A percentile compares a stretch with the other conserved stretches of the same genome.
Conservation (phyloP, 2,329 filamentous ascomycete genomes). For the Blumeriella jaapii region DNA sequence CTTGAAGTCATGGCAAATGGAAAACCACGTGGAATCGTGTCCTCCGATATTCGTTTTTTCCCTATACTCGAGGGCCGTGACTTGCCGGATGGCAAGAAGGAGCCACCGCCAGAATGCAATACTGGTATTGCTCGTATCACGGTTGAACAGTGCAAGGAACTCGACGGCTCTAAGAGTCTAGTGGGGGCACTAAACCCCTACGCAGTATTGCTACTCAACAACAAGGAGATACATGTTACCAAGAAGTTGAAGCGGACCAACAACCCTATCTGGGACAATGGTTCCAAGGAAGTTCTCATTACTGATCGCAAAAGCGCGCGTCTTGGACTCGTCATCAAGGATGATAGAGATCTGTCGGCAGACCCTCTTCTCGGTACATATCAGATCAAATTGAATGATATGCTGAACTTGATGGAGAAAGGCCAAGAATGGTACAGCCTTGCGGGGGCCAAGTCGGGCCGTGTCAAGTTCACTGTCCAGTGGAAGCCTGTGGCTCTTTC, state of each 20-base stretch:
- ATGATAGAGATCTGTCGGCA: slow-evolving; percentile 73
- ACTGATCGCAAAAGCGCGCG: slow-evolving; percentile 86
- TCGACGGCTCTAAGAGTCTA: slow-evolving; percentile 85
- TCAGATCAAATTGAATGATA: slow-evolving; percentile 89
- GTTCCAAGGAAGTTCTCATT: slow-evolving; percentile 86
- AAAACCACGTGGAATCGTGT: slow-evolving; percentile 68
- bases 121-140: slow-evolving; percentile 92
- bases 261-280: slow-evolving; percentile 91
- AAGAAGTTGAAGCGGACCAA: slow-evolving; percentile 95
- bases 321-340: slow-evolving; percentile 86
- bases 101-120: slow-evolving; percentile 77
- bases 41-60: slow-evolving; percentile 86
- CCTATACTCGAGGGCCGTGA: slow-evolving; percentile 69
- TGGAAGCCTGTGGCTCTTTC: slow-evolving; percentile 92
- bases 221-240: slow-evolving; percentile 79
- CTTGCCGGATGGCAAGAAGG: slow-evolving; percentile 62
- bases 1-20: slow-evolving; percentile 78
- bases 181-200: slow-evolving; percentile 89
- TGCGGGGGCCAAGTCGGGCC: slow-evolving; percentile 66
- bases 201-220: slow-evolving; percentile 76
- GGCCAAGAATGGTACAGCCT: slow-evolving; percentile 96
- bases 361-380: slow-evolving; percentile 86
- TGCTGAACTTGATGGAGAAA: slow-evolving; percentile 81
- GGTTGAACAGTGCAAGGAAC: slow-evolving; percentile 90
- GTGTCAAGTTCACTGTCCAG: slow-evolving; percentile 80